A percentile compares a stretch with the other conserved stretches of the same genome.
These are phyloP conservation scores for Vigna radiata DNA, from an alignment of 306 rosid genomes.

Conservation along the genomic window DNA sequence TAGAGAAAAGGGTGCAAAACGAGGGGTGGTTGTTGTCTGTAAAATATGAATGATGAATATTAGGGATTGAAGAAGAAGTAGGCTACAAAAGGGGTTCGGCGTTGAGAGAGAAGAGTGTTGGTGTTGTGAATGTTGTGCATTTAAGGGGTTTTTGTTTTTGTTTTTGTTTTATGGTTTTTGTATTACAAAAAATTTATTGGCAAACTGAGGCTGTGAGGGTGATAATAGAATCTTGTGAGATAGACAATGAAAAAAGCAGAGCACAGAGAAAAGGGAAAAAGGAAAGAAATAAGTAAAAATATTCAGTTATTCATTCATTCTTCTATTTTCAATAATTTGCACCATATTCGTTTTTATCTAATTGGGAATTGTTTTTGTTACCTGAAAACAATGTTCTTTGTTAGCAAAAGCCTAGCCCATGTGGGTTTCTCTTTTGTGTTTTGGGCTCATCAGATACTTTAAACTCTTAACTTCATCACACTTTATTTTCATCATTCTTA, in stretches of 20 bases:
- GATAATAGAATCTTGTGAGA: conserved; percentile 47
- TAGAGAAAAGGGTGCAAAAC: conserved; percentile 51
- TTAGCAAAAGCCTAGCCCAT: conserved; percentile 5
- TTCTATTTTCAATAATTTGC: background rate
- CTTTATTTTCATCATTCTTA: background rate
- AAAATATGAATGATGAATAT: conserved; percentile 45
- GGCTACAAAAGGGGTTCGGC: conserved; percentile 55
- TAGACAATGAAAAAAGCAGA: conserved; percentile 23
- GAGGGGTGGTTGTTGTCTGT: conserved; percentile 24
- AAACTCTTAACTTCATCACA: background rate
- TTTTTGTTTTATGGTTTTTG: conserved; percentile 28
- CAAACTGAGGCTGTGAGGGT: conserved; percentile 31
- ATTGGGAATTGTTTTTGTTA: background rate
- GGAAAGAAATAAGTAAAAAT: background rate
- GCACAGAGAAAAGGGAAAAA: background rate
- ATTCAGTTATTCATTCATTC: background rate
- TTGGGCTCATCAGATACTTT: background rate
- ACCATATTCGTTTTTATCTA: background rate
- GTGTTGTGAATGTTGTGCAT: conserved; percentile 38
- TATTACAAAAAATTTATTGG: conserved; percentile 33
- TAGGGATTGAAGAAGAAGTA: conserved; percentile 57
- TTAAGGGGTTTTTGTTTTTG: conserved; percentile 48
- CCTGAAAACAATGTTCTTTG: background rate
- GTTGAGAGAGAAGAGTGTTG: conserved; percentile 34
- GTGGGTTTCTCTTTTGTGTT: background rate